Base-by-base conservation (phyloP, 2,329 filamentous ascomycete species). In the Hymenotorrendiella dingleyae region DNA sequence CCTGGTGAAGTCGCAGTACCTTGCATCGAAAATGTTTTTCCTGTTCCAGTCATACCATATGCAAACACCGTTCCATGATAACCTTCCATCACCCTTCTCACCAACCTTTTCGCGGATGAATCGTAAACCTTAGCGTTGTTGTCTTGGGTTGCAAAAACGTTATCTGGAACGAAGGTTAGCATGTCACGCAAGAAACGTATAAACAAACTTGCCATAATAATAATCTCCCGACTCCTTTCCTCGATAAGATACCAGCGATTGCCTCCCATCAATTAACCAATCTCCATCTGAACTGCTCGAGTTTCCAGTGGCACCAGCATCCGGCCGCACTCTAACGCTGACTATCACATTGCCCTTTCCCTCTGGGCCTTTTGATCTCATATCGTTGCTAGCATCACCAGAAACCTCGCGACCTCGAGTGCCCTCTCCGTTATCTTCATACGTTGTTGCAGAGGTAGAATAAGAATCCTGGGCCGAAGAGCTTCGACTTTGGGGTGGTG, bases 11-110 rank as follows among this genome's bases (percentile, higher is more conserved):
- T 87, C 34, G 90, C 89, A 9, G 93, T 98, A 55, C 93, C 93
- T 69, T 98, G 93, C 93, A 98, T 98, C 28, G 91, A 97, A 64
- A 97, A 98, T 1, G 93, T 98, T 70, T 98, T 98, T 54, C 93
- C 93, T 0, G 93, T 97, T 49, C 93, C 93, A 4, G 93, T 98
- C 90, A 97, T 97, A 60, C 93, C 93, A 63, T 98, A 98, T 14
- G 91, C 91, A 63, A 98, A 97, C 19, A 98, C 93, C 1, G 93
- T 98, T 46, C 91, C 93, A 59, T 97, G 91, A 63, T 97, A 98
- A 30, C 93, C 93, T 69, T 98, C 93, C 93, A 98, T 98, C 37
- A 98, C 93, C 57, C 93, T 78, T 54, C 93, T 84, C 35, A 98
- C 93, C 39, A 98, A 73, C 49, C 93, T 84, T 67, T 97, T 97